These are phyloP conservation scores for Spathaspora arborariae DNA, from an alignment of 805 yeast genomes.

Conservation along the genomic window DNA sequence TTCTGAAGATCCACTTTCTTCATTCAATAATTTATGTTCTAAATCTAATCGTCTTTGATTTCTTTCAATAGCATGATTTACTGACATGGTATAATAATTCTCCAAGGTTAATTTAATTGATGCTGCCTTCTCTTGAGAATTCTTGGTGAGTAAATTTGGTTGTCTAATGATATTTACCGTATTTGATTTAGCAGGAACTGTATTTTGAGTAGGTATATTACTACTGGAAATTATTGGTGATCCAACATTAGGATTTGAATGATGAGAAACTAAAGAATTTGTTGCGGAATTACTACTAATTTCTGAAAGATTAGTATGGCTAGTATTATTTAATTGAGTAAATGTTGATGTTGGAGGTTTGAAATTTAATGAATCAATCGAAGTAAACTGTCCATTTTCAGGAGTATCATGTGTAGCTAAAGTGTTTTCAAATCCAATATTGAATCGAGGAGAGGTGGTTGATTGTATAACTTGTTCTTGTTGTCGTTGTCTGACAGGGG, in stretches of 20 bases:
- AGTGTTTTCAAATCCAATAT: constrained; percentile 1
- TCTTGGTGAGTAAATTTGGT: constrained; percentile 71
- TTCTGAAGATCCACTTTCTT: constrained; percentile 64
- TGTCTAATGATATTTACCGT: constrained; percentile 77
- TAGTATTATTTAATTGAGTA: constrained; percentile 36
- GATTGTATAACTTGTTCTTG: constrained; percentile 5
- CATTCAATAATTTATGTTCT: constrained; percentile 66
- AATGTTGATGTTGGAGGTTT: constrained; percentile 37
- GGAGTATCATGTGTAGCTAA: constrained; percentile 4
- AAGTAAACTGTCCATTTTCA: constrained; percentile 25
- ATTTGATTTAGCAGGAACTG: constrained; percentile 24
- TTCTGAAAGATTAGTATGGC: constrained; percentile 38
- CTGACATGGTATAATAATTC: constrained; percentile 80
- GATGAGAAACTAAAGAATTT: constrained; percentile 19
- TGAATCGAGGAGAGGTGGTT: constrained; percentile 14
- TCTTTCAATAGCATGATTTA: constrained; percentile 89
- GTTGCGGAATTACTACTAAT: constrained; percentile 22
- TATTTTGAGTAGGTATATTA: constrained; percentile 1
- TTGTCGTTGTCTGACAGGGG: constrained; percentile 11
- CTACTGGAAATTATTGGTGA: neutral
- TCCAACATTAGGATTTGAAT: constrained; percentile 15
- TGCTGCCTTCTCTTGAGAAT: constrained; percentile 78
- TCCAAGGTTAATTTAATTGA: constrained; percentile 79
- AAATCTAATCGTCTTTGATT: constrained; percentile 87
- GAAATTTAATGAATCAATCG: constrained; percentile 34